Conservation (phyloP, 192 early-diverging fungal species). For the Backusella tuberculispora region DNA sequence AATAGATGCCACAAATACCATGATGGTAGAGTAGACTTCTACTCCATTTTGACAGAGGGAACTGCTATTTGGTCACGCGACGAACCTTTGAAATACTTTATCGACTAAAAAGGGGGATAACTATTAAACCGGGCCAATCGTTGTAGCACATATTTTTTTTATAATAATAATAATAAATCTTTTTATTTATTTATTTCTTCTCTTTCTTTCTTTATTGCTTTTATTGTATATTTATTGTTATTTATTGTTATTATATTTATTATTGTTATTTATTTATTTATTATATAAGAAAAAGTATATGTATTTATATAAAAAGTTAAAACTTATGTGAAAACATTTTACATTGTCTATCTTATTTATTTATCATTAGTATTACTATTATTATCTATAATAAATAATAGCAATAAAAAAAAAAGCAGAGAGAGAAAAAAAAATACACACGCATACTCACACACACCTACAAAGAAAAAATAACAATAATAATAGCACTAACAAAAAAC, state of each 20-base stretch:
- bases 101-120: constrained; percentile 39
- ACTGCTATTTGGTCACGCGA: constrained; percentile 55
- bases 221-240: neutral
- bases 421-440: neutral
- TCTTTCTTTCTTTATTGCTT: constrained; percentile 1
- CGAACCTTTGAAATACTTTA: constrained; percentile 54
- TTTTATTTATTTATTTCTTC: neutral
- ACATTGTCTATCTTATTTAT: neutral
- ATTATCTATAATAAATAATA: neutral
- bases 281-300: neutral
- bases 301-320: neutral
- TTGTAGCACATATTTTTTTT: neutral
- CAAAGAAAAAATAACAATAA: too few relatives aligned
- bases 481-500: too few relatives aligned
- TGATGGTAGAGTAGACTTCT: constrained; percentile 46
- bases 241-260: neutral
- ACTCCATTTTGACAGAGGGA: constrained; percentile 54
- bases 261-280: neutral
- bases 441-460: too few relatives aligned
- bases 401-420: neutral
- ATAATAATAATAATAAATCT: neutral
- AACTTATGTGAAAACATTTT: neutral
- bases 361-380: neutral
- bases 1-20: constrained; percentile 50
- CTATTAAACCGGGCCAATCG: constrained; percentile 4